Conservation (phyloP, 2,329 filamentous ascomycete species). For the Nigrograna mackinnonii region DNA sequence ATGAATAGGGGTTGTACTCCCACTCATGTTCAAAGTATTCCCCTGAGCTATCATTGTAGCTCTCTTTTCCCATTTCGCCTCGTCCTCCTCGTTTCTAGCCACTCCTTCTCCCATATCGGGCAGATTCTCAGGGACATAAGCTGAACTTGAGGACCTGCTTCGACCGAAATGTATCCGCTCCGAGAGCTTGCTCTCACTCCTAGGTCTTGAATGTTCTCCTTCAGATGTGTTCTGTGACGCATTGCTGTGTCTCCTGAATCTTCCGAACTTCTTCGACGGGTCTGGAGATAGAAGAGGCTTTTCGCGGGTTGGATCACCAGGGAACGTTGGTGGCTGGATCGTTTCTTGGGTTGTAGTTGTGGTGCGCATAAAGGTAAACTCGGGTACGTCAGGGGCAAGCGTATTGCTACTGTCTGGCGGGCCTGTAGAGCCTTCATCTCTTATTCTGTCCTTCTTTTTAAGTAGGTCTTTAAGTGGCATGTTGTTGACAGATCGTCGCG, state of each 20-base stretch:
- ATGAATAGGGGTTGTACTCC: constrained; percentile 30
- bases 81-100: constrained; percentile 47
- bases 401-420: constrained; percentile 19
- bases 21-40: constrained; percentile 47
- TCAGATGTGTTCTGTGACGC: constrained; percentile 21
- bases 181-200: constrained; percentile 58
- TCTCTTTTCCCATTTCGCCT: constrained; percentile 84
- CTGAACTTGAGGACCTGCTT: constrained; percentile 62
- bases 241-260: constrained; percentile 39
- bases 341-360: constrained; percentile 81
- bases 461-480: constrained; percentile 66
- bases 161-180: constrained; percentile 69
- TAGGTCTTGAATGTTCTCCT: constrained; percentile 14
- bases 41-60: constrained; percentile 82
- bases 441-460: constrained; percentile 65
- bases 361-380: constrained; percentile 82
- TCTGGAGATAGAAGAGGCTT: constrained; percentile 29
- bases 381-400: constrained; percentile 42
- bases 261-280: constrained; percentile 27
- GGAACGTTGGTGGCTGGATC: constrained; percentile 69
- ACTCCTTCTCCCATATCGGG: constrained; percentile 66
- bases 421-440: constrained; percentile 32
- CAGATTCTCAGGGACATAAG: constrained; percentile 77
- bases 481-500: constrained; percentile 23
- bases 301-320: constrained; percentile 43